Base-by-base conservation (phyloP, 305 asterid species). In the Fraxinus nigra region DNA sequence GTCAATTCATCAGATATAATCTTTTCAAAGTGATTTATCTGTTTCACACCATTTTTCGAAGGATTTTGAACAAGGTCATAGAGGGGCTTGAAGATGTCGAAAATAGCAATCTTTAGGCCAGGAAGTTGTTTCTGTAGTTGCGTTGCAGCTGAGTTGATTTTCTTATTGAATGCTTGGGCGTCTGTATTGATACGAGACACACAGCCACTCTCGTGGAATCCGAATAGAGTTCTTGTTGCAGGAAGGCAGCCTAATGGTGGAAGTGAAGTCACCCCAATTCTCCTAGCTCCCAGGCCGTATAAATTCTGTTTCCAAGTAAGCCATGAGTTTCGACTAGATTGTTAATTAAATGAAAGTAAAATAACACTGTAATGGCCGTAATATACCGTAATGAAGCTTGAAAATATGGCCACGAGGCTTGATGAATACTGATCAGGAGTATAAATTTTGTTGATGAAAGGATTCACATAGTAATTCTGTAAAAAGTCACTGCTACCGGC, bases 201-300 rank as follows among this genome's bases (percentile, higher is more conserved):
- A 16, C 98, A 95, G 22, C 98, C 98, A 0, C 80, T 75, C 82
- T 93, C 88, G 65, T 87, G 92, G 72, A 26, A 87, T 4, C 98
- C 98, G 75, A 92, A 95, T 78, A 95, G 33, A 1, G 95, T 92
- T 84, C 92, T 88, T 16, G 95, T 86, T 16, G 92, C 91, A 0
- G 98, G 98, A 1, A 93, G 88, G 82, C 98, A 95, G 1, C 98
- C 98, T 73, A 89, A 28, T 63, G 98, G 98, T 38, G 97, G 94
- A 2, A 95, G 90, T 77, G 98, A 93, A 48, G 94, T 95, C 70
- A 90, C 97, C 63, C 98, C 98, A 3, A 95, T 92, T 87, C 86
- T 91, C 84, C 98, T 92, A 0, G 98, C 98, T 86, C 98, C 98
- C 38, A 79, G 65, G 2, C 94, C 93, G 75, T 95, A 86, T 70